Base-by-base conservation (phyloP, 495 filamentous ascomycete genomes). In the Tuber brumale region DNA sequence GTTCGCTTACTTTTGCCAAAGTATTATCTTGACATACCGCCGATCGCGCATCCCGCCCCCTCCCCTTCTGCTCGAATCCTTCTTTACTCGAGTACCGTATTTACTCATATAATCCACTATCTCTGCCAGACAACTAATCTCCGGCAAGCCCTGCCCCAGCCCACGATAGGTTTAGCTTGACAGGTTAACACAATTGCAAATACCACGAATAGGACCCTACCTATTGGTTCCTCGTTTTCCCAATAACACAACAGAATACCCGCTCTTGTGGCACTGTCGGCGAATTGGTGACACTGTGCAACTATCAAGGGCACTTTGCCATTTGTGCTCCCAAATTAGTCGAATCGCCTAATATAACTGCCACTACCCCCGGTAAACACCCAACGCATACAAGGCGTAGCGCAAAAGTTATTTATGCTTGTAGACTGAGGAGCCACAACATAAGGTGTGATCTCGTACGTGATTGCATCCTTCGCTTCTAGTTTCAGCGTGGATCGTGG, bases 211-310 rank as follows among this genome's bases (percentile, higher is more conserved):
- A 6, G 48, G 72, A 81, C 74, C 35, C 23, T 83, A 51, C 84
- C 78, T 35, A 83, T 80, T 27, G 86, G 86, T 76, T 89, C 87
- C 76, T 89, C 88, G 78, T 97, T 98, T 82, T 96, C 96, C 95
- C 96, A 99, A 83, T 98, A 99, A 81, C 91, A 95, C 88, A 97
- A 89, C 72, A 97, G 85, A n/a, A 97, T 90, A 1, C 95, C 95
- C 18, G 94, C 94, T 27, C 82, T 98, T 57, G 93, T 92, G 23
- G 98, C 95, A 77, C 92, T 97, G 82, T 99, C 95, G 46, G 98
- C 96, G 80, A 98, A 99, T 0, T 95, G 95, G 85, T 99, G 95
- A 72, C 92, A 86, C 85, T 99, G 95, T 66, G 95, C 95, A 10
- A 99, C 95, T 0, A 96, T 99, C 79, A 99, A 86, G 84, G 94